These are phyloP conservation scores for Fagopyrum tataricum DNA, from an alignment of 148 eudicot genomes.

Conservation along the genomic window DNA sequence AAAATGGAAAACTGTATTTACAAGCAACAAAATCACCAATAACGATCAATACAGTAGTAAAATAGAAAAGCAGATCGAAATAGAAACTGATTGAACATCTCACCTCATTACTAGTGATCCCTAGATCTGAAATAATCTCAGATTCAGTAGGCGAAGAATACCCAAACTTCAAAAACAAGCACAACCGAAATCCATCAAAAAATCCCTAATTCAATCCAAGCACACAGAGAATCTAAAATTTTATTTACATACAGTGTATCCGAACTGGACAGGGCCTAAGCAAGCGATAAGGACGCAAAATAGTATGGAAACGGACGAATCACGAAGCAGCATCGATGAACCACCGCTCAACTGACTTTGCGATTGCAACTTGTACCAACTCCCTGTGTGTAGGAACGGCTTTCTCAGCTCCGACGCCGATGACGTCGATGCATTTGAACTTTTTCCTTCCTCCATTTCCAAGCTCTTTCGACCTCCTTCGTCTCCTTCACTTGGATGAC, in stretches of 20 bases:
- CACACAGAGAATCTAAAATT: background rate
- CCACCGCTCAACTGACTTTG: slow-evolving; percentile 52
- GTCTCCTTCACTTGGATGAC: background rate
- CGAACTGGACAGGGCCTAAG: slow-evolving; percentile 82
- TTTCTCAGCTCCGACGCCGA: slow-evolving; percentile 34
- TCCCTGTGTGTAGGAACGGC: slow-evolving; percentile 74
- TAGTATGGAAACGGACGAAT: slow-evolving; percentile 52
- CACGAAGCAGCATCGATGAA: slow-evolving; percentile 51
- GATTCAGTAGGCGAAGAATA: slow-evolving; percentile 85
- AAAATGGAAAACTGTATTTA: slow-evolving; percentile 62
- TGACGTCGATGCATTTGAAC: background rate
- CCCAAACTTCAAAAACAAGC: slow-evolving; percentile 47
- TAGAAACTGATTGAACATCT: background rate
- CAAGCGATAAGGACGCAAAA: slow-evolving; percentile 69
- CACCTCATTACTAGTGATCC: slow-evolving; percentile 64
- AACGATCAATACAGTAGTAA: background rate
- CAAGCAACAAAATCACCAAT: background rate
- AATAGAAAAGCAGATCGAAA: background rate
- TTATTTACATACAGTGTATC: slow-evolving; percentile 45
- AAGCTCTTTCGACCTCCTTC: background rate
- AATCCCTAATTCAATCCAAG: background rate
- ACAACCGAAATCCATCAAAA: background rate
- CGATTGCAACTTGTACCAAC: slow-evolving; percentile 65
- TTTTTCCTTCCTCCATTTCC: slow-evolving; percentile 6
- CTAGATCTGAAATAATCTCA: slow-evolving; percentile 59